Base-by-base conservation (phyloP, 2,329 filamentous ascomycete genomes). In the Camptophora hylomeconis region DNA sequence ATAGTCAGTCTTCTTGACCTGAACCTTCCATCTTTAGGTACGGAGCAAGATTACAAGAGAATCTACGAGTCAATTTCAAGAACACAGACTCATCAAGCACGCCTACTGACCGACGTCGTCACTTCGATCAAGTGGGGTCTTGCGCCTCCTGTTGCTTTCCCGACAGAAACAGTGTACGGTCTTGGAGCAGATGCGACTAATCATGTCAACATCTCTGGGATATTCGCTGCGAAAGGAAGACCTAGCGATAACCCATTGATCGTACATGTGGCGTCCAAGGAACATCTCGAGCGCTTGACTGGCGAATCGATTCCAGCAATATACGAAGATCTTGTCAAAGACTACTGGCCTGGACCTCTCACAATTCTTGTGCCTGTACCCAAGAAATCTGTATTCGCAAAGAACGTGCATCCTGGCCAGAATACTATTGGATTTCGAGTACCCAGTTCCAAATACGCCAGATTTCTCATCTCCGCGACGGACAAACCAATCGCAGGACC, bases 101-200 rank as follows among this genome's bases (percentile, higher is more conserved):
- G 23, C 9, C 30, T 38, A 3, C 34, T 45, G 10, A 36, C 31
- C 3, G 32, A 37, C 15, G 41, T 40, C 14, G 22, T 45, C n/a
- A 33, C 38, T 22, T 37, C 33, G 10, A 33, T 45, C 24, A 38
- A 31, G 28, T 30, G 35, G 16, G 41, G 41, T 16, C 33, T 42
- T 18, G 34, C 38, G 5, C 41, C 41, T 7, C 89, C 89, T 4
- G 83, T 98, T 26, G 89, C 82, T 1, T 98, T 98, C 50, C 89
- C 89, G 1, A 98, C 89, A 0, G 89, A 98, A 58, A 98, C 89
- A 0, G 89, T 98, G 1, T 98, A 98, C 51, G 89, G 89, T 0
- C 67, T 98, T 5, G 89, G 84, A n/a, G 89, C 89, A 9, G 89
- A 95, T 58, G 89, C 89, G 7, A 95, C 86, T 15, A 72, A 83